phyloP scores from a whole-genome alignment of 768 basidiomycete species.

The Mycena leptocephala region DNA sequence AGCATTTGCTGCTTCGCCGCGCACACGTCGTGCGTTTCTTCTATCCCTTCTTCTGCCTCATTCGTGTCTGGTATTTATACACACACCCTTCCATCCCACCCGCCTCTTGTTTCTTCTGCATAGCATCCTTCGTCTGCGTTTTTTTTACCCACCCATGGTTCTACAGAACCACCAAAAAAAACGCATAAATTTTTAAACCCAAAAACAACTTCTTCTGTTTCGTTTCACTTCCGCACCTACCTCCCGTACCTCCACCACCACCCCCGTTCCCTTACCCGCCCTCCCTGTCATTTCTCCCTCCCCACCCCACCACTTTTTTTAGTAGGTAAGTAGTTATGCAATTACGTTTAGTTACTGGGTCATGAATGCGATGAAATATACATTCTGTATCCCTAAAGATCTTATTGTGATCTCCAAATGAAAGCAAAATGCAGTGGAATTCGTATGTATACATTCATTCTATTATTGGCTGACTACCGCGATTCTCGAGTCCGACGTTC shows the following conservation, averaged over 20 bases:
- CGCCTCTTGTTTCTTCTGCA: slow-evolving; percentile 47
- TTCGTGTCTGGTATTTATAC: slow-evolving; percentile 55
- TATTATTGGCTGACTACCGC: slow-evolving; percentile 1
- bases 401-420: not conserved
- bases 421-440: not conserved
- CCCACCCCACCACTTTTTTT: slow-evolving; percentile 24
- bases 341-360: slow-evolving; percentile 34
- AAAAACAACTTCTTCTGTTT: slow-evolving; percentile 61
- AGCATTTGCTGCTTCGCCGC: slow-evolving; percentile 37
- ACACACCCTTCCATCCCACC: slow-evolving; percentile 46
- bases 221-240: slow-evolving; percentile 34
- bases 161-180: slow-evolving; percentile 54
- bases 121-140: slow-evolving; percentile 54
- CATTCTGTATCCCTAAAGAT: slow-evolving; percentile 29
- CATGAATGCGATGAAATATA: slow-evolving; percentile 35
- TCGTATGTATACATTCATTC: slow-evolving; percentile 26
- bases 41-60: slow-evolving; percentile 24
- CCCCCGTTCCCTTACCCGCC: slow-evolving; percentile 42
- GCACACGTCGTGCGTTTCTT: slow-evolving; percentile 31
- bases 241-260: slow-evolving; percentile 41
- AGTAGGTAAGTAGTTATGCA: slow-evolving; percentile 67
- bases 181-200: slow-evolving; percentile 46
- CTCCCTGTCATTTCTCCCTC: slow-evolving; percentile 39
- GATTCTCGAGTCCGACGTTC: not conserved
- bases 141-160: slow-evolving; percentile 41